Conservation (phyloP, 805 yeast species). For the Cyberlindnera xylosilytica region DNA sequence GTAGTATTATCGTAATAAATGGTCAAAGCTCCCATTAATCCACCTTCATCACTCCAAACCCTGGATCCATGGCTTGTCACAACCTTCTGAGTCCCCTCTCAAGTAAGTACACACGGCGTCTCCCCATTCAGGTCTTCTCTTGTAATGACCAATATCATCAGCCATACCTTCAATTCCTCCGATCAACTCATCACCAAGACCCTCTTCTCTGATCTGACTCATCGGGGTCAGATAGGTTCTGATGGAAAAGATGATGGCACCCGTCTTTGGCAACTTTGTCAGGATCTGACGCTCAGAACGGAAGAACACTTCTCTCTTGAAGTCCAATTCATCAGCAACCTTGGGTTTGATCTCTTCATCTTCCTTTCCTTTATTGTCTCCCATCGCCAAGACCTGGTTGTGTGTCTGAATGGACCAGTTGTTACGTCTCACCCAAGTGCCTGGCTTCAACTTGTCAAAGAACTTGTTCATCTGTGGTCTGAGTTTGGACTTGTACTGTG, state of each 20-base stretch:
- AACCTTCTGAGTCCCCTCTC: conserved; percentile 36
- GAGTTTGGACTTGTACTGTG: conserved; percentile 55
- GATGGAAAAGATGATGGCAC: conserved; percentile 47
- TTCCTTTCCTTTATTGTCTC: conserved; percentile 38
- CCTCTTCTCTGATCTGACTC: conserved; percentile 42
- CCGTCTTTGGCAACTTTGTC: conserved; percentile 47
- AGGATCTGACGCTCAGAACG: conserved; percentile 60
- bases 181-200: conserved; percentile 47
- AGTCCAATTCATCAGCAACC: conserved; percentile 33
- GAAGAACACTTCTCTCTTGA: conserved; percentile 45
- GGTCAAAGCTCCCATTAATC: too few relatives aligned
- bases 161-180: conserved; percentile 67
- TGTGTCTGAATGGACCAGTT: conserved; percentile 75
- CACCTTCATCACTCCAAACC: conserved; percentile 6
- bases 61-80: conserved; percentile 20
- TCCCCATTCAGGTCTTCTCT: conserved; percentile 67
- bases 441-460: conserved; percentile 52
- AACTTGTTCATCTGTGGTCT: conserved; percentile 64
- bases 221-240: conserved; percentile 59
- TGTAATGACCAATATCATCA: conserved; percentile 55
- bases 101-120: conserved; percentile 50
- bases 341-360: conserved; percentile 29
- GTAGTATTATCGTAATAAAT: too few relatives aligned
- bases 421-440: conserved; percentile 56
- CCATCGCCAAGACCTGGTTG: conserved; percentile 43